phyloP scores from a whole-genome alignment of 805 yeast species.

The Scheffersomyces amazonensis region DNA sequence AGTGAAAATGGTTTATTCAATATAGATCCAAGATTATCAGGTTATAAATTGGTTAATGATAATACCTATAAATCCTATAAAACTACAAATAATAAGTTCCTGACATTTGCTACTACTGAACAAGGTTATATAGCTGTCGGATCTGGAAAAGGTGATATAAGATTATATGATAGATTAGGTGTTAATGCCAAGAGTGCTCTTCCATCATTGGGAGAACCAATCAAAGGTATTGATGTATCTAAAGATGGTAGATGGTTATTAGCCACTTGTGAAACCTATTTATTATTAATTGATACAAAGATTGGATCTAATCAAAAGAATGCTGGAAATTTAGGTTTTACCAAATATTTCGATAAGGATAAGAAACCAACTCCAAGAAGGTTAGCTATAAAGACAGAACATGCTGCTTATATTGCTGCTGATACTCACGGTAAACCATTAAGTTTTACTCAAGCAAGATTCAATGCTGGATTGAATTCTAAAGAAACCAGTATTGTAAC shows the following conservation, averaged over 20 bases:
- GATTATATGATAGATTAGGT: slow-evolving; percentile 72
- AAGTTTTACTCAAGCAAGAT: slow-evolving; percentile 68
- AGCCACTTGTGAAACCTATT: slow-evolving; percentile 73
- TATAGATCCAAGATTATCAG: slow-evolving; percentile 72
- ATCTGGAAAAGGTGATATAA: slow-evolving; percentile 69
- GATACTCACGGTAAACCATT: slow-evolving; percentile 48
- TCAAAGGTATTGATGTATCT: slow-evolving; percentile 65
- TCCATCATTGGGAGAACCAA: slow-evolving; percentile 80
- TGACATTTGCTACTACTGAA: slow-evolving; percentile 67
- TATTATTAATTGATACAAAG: slow-evolving; percentile 65
- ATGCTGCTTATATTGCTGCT: slow-evolving; percentile 57
- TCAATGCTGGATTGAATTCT: slow-evolving; percentile 65
- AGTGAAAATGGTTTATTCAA: slow-evolving; percentile 65
- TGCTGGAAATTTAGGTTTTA: slow-evolving; percentile 60
- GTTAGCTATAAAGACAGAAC: slow-evolving; percentile 68
- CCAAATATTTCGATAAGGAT: slow-evolving; percentile 59
- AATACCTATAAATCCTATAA: slow-evolving; percentile 40
- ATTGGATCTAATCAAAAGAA: slow-evolving; percentile 59
- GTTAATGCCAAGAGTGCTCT: slow-evolving; percentile 71
- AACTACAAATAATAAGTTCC: slow-evolving; percentile 50
- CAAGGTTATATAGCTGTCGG: slow-evolving; percentile 76
- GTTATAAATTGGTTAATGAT: slow-evolving; percentile 57
- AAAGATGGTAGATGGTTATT: slow-evolving; percentile 79
- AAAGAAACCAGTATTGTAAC: slow-evolving; percentile 73
- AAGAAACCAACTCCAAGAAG: slow-evolving; percentile 68